These are phyloP conservation scores for Fistulifera pelliculosa DNA, from an alignment of 108 stramenopile species.

Conservation along the genomic window DNA sequence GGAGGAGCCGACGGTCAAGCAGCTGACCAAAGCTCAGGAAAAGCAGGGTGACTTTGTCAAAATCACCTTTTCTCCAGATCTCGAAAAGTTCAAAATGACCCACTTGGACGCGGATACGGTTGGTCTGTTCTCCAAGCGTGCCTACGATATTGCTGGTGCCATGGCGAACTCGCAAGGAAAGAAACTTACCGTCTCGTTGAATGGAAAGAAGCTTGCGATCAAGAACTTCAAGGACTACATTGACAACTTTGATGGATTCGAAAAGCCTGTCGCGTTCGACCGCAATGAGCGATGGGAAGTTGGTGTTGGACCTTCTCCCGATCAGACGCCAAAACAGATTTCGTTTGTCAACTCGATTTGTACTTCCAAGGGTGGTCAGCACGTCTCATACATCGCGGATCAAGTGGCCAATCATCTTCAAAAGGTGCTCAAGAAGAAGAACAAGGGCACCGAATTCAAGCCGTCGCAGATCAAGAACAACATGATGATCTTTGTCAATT, in stretches of 20 bases:
- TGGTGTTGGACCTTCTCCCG: slow-evolving; percentile 72
- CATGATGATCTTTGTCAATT: slow-evolving; percentile 91
- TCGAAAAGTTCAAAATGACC: slow-evolving; percentile 88
- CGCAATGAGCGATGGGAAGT: slow-evolving; percentile 91
- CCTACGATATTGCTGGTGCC: slow-evolving; percentile 97
- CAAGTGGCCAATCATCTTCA: slow-evolving; percentile 60
- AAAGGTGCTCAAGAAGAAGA: slow-evolving; percentile 78
- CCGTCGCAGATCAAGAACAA: slow-evolving; percentile 92
- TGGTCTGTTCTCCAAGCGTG: slow-evolving; percentile 85
- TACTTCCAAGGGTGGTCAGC: slow-evolving; percentile 94
- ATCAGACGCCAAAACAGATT: slow-evolving; percentile 88
- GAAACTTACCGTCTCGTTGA: slow-evolving; percentile 83
- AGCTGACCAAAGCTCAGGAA: slow-evolving; percentile 45
- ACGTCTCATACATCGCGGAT: slow-evolving; percentile 88
- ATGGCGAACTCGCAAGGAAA: slow-evolving; percentile 80
- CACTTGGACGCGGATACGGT: slow-evolving; percentile 86
- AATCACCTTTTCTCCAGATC: slow-evolving; percentile 95
- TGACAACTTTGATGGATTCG: slow-evolving; percentile 81
- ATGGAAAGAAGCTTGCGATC: slow-evolving; percentile 85
- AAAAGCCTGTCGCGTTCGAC: slow-evolving; percentile 74
- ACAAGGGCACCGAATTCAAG: slow-evolving; percentile 85
- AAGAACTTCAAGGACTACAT: slow-evolving; percentile 91
- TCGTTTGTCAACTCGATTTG: slow-evolving; percentile 97
- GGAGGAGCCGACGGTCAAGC: slow-evolving; percentile 59
- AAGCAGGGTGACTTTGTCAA: slow-evolving; percentile 92